Evolutionary conservation across 345 rosid genomes (phyloP), one percentile per base, ranked within the genome.

Genomic region (Aurinia saxatilis): DNA sequence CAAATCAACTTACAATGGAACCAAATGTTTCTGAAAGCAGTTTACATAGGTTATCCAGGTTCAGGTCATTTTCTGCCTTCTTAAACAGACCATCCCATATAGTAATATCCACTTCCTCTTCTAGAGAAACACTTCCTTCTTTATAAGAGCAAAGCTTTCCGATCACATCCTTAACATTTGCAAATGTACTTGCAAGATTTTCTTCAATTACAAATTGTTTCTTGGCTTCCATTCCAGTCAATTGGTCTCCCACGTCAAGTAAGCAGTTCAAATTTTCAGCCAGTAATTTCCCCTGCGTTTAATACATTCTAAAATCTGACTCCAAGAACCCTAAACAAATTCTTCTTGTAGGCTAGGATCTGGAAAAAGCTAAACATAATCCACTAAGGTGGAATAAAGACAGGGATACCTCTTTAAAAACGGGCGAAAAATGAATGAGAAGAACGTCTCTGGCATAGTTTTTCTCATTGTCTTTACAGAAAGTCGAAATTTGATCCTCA

Each of bases 41-140:
- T 47, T 79, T 70, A 68, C 78, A 80, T 35, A 90, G 61, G 63
- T 57, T 68, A 51, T 77, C 80, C 59, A 85, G 42, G 49, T 72
- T 71, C 63, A 89, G 60, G 74, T 76, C 80, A 51, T 56, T 73
- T 38, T 69, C 66, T 52, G 70, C 65, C 68, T 79, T 76, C 65
- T 75, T 74, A 63, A 84, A 85, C 56, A 82, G 58, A 73, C 60
- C 40, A 70, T 79, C 87, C 96, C 97, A 93, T 7, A 74, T 76
- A 31, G 91, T 79, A 55, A 93, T 67, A 45, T 66, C 78, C 66
- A 54, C 73, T 39, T 39, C 45, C 31, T 66, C 71, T 41, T 76
- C 86, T 69, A 79, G 80, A 33, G 80, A 56, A 50, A 52, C 52
- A 65, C 57, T 38, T 61, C 25, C 40, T n/a, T 46, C 75, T 62